Conservation (phyloP, 192 early-diverging fungal species). For the Backusella psychrophila region DNA sequence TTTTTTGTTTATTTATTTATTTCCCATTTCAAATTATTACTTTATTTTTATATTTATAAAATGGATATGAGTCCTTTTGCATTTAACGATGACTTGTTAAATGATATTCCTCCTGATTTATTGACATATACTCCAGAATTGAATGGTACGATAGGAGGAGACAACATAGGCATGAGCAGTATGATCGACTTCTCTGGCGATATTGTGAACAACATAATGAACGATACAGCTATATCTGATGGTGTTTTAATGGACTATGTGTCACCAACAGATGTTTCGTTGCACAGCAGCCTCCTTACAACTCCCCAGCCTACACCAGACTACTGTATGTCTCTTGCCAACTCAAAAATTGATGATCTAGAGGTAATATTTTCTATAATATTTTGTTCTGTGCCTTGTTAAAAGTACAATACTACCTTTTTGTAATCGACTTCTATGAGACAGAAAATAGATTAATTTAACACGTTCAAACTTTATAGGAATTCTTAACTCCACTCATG, state of each 20-base stretch:
- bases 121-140: not conserved
- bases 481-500: constrained; percentile 55
- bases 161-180: not conserved
- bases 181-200: not conserved
- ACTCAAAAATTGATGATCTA: not conserved
- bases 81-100: not conserved
- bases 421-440: not conserved
- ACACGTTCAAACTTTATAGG: constrained; percentile 2
- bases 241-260: not conserved
- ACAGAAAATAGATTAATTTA: not conserved
- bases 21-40: not conserved
- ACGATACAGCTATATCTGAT: not conserved
- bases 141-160: not conserved
- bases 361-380: not conserved
- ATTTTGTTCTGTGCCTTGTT: not conserved
- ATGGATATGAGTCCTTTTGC: constrained; percentile 3
- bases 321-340: not conserved
- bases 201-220: not conserved
- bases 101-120: not conserved
- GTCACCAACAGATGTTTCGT: not conserved
- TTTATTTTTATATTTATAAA: not conserved
- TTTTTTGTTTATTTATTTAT: not conserved
- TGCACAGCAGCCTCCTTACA: not conserved
- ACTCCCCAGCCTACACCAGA: not conserved
- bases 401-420: not conserved